Base-by-base conservation (phyloP, 768 basidiomycete species). In the Naematelia aurantialba region DNA sequence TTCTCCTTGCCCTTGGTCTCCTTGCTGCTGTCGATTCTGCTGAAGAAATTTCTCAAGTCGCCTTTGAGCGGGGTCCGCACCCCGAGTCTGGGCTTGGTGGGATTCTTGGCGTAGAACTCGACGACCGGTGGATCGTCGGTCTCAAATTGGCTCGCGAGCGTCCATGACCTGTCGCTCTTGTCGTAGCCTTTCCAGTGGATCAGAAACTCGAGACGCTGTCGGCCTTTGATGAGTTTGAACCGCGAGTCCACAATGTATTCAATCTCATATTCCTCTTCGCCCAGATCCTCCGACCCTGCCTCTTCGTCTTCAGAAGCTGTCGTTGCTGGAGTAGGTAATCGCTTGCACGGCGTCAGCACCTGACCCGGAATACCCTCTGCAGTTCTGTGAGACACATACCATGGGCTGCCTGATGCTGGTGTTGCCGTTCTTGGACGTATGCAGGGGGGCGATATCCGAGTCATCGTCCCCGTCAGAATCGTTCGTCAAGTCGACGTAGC, bases 171-270 rank as follows among this genome's bases (percentile, higher is more conserved):
- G 29, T 72, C 70, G 17, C 60, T 52, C 26, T 55, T 42, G 24
- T 31, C 27, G 60, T 72, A 72, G 11, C 66, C 68, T 5, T 39
- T 49, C 68, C 68, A 72, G 48, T 72, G 68, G 19, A 72, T 59
- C 5, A 61, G 47, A 44, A 52, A 72, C 48, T 72, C 66, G 17
- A 72, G 52, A 10, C 27, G 22, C n/a, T 59, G 26, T 39, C 52
- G 50, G 5, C 59, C 59, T 17, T 55, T 26, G 24, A 49, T 61
- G 13, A 24, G 54, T 42, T 58, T 59, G 26, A 56, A 56, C 14
- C 68, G 56, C 21, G 70, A 72, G 53, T 72, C 58, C 17, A 72
- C 62, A 50, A 72, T 72, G 34, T 58, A 64, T 21, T 72, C 68
- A 39, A 72, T 59, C 42, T 67, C 63, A 44, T 68, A 72, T 47